phyloP scores from a whole-genome alignment of 495 filamentous ascomycete species.

The Niebla homalea region DNA sequence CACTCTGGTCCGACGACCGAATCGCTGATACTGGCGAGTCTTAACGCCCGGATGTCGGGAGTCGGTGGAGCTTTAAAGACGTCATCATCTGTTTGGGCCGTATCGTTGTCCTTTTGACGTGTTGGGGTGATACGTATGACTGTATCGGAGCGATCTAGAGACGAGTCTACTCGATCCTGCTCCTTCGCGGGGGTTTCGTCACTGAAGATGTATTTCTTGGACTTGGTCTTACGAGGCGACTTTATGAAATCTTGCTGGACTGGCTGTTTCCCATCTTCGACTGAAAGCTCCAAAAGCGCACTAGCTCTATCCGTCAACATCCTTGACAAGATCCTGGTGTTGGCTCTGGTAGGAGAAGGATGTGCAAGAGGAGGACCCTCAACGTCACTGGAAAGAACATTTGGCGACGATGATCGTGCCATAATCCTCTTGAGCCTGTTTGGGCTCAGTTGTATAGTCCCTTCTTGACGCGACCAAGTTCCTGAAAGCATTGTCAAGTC shows the following conservation, averaged over 20 bases:
- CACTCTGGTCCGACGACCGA: not conserved
- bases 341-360: not conserved
- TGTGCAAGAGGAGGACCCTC: not conserved
- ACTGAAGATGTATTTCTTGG: constrained; percentile 8
- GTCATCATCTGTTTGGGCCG: too few relatives aligned
- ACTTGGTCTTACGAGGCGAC: not conserved
- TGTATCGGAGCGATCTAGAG: constrained; percentile 1
- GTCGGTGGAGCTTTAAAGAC: not conserved
- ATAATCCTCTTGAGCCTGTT: constrained; percentile 6
- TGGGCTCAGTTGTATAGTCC: constrained; percentile 9
- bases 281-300: not conserved
- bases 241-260: not conserved
- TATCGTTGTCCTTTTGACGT: not conserved
- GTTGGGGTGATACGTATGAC: not conserved
- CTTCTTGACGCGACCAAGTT: constrained; percentile 7
- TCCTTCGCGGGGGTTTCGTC: constrained; percentile 6
- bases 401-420: constrained; percentile 4
- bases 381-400: not conserved
- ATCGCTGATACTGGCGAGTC: not conserved
- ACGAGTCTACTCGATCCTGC: constrained; percentile 2
- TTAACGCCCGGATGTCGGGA: not conserved
- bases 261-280: not conserved
- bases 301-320: constrained; percentile 10
- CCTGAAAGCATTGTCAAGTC: too few relatives aligned
- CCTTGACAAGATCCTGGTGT: constrained; percentile 2